Evolutionary conservation across 345 rosid genomes (phyloP), one percentile per base, ranked within the genome.

Genomic region (Mercurialis annua): DNA sequence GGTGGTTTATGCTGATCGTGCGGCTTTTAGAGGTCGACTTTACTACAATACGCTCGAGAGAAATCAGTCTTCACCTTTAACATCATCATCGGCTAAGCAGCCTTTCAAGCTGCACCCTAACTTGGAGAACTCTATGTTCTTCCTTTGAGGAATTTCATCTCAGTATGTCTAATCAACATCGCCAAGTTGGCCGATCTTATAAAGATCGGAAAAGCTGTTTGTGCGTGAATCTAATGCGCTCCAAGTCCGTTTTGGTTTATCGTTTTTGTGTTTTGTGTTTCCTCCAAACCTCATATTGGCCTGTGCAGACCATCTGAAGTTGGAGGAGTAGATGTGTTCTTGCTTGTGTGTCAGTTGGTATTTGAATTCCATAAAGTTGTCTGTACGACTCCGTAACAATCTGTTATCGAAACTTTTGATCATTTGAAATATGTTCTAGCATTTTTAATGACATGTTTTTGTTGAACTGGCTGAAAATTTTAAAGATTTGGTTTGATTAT

Each of bases 1-100:
- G 0, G 92, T 88, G 6, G 74, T 73, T 68, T 92, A 92, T 59
- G 98, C 98, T 7, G 97, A 90, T 73, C 79, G 86, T 16, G 98
- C 73, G 26, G 98, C 98, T 4, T 85, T 69, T 36, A 80, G 98
- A 64, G 96, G 96, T 9, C 75, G 91, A 49, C 57, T 83, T 11
- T 90, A 92, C 76, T 53, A 86, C 10, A 85, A 92, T 40, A 85
- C 96, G 16, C 75, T 74, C 59, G 80, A 58, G 65, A 71, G 33
- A 33, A 83, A 68, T 34, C 63, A 34, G 43, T 71, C 85, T 75
- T 76, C 87, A 30, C 57, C 71, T 50, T 76, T 86, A n/a, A 51
- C 69, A 26, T 59, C 82, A 0, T 72, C 86, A 0, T 58, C 64
- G 33, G 85, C 27, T 20, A 85, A 87, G 31, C 71, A 62, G 23